phyloP scores from a whole-genome alignment of 176 grass and related monocot genomes.

The Tillandsia fasciculata region DNA sequence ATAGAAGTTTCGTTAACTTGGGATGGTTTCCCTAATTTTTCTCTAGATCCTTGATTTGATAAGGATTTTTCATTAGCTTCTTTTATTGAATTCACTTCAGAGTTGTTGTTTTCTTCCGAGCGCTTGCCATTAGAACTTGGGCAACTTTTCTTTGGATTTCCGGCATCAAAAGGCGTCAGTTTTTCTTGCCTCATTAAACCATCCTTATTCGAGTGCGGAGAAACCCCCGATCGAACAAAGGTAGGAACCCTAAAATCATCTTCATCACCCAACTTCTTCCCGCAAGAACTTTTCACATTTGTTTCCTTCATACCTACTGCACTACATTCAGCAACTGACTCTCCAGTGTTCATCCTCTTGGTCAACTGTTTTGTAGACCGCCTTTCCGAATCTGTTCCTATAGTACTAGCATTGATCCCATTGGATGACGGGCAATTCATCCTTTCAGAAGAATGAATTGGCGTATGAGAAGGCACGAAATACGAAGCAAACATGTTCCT shows the following conservation, averaged over 20 bases:
- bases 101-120: not conserved
- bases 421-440: not conserved
- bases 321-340: conserved; percentile 2
- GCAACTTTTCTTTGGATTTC: conserved; percentile 1
- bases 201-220: not conserved
- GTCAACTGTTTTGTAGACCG: not conserved
- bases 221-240: conserved; percentile 1
- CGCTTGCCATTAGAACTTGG: not conserved
- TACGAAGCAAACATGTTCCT: not conserved
- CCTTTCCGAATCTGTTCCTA: not conserved
- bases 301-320: not conserved
- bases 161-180: not conserved
- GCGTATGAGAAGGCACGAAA: not conserved
- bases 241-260: conserved; percentile 12
- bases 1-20: not conserved
- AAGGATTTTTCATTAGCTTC: not conserved
- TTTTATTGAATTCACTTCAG: not conserved
- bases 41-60: not conserved
- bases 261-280: conserved; percentile 10
- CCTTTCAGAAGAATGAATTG: conserved; percentile 3
- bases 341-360: not conserved
- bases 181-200: not conserved
- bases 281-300: not conserved
- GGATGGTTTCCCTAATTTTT: not conserved
- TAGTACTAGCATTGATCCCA: not conserved